These are phyloP conservation scores for Penicillium paxilli DNA, from an alignment of 495 filamentous ascomycete species.

Conservation along the genomic window DNA sequence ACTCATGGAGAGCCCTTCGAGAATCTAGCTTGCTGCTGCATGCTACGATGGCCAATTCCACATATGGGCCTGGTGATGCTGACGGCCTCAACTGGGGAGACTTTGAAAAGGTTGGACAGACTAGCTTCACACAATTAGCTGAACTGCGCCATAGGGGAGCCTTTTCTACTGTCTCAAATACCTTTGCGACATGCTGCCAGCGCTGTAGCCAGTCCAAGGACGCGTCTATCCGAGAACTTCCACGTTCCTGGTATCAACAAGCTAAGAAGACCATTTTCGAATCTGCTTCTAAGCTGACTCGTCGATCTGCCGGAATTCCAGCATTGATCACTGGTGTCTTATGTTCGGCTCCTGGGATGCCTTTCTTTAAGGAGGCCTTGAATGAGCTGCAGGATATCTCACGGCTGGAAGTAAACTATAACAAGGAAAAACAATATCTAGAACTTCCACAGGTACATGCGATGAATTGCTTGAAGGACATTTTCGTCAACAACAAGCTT, in stretches of 20 bases:
- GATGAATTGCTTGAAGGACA: conserved; percentile 84
- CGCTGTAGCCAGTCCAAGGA: conserved; percentile 54
- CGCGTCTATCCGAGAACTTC: conserved; percentile 39
- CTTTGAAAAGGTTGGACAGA: conserved; percentile 57
- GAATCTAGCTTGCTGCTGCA: conserved; percentile 69
- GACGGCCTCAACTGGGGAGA: conserved; percentile 36
- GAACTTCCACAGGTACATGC: conserved; percentile 91
- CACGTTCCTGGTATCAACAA: conserved; percentile 64
- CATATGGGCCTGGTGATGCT: conserved; percentile 36
- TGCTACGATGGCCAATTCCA: conserved; percentile 36
- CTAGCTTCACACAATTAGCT: conserved; percentile 78
- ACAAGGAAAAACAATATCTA: conserved; percentile 42
- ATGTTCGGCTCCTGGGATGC: conserved; percentile 34
- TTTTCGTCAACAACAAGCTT: conserved; percentile 77
- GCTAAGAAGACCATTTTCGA: conserved; percentile 63
- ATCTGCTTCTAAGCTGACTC: conserved; percentile 74
- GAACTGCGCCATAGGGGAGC: conserved; percentile 87
- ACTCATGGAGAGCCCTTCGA: conserved; percentile 88
- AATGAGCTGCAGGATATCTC: conserved; percentile 58
- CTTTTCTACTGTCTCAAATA: conserved; percentile 88
- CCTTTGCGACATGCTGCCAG: conserved; percentile 76
- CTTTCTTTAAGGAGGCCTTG: conserved; percentile 51
- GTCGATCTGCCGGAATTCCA: conserved; percentile 89
- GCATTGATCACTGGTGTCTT: conserved; percentile 79
- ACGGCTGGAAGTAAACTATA: conserved; percentile 48